Evolutionary conservation across 208 protist genomes (phyloP).

Genomic region (Crithidia fasciculata): DNA sequence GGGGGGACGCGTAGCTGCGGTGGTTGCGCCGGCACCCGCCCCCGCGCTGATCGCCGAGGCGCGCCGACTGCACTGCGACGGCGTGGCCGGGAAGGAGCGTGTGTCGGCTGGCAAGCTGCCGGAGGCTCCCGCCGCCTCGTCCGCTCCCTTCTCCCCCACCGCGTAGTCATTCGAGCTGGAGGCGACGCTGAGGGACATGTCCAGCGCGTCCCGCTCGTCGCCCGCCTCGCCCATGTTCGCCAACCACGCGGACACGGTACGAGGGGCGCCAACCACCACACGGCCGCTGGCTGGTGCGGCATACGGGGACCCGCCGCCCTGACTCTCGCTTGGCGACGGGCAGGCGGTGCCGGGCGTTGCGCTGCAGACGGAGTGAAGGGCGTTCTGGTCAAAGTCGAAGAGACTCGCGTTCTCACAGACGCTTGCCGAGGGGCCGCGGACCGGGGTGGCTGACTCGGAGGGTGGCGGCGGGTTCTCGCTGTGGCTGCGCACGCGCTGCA

Average conservation of each 20-base stretch:
- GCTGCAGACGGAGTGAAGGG: conserved; percentile 28
- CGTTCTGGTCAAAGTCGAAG: conserved; percentile 14
- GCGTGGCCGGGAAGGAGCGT: not conserved
- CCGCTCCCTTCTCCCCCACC: not conserved
- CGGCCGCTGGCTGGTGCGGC: not conserved
- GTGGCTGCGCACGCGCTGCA: conserved; percentile 19
- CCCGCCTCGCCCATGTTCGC: conserved; percentile 10
- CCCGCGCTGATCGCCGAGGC: not conserved
- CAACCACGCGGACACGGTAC: conserved; percentile 27
- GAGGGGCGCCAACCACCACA: conserved; percentile 20
- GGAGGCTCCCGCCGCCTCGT: not conserved
- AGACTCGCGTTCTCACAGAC: conserved; percentile 11
- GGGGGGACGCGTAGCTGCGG: not conserved
- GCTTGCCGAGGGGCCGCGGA: not conserved
- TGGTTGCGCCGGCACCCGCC: not conserved
- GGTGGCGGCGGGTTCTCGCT: not conserved
- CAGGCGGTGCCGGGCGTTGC: conserved; percentile 4
- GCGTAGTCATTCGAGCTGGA: conserved; percentile 23
- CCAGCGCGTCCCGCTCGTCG: conserved; percentile 4
- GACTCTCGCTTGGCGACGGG: conserved; percentile 1
- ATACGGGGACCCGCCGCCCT: not conserved
- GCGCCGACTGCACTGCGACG: not conserved
- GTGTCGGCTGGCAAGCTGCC: not conserved
- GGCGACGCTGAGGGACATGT: conserved; percentile 28
- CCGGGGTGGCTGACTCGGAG: not conserved